A percentile compares a stretch with the other conserved stretches of the same genome.
These are phyloP conservation scores for Lactifluus rugatus DNA, from an alignment of 768 basidiomycete genomes.

Conservation along the genomic window DNA sequence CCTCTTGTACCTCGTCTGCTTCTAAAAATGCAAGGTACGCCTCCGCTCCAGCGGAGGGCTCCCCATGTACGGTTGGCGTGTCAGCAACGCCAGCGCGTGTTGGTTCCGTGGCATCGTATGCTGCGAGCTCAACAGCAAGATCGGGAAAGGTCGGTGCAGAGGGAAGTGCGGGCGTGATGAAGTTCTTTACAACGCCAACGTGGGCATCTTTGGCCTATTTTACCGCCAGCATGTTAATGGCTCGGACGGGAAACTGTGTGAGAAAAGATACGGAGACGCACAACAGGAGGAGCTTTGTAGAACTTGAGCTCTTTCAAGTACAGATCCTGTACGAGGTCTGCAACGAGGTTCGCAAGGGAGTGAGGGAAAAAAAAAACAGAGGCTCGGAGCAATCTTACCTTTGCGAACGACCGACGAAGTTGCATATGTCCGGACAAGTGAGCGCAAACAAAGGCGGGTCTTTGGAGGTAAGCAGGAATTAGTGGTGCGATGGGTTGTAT, in stretches of 20 bases:
- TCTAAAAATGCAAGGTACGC: conserved; percentile 37
- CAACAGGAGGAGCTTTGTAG: conserved; percentile 70
- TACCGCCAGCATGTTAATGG: background rate
- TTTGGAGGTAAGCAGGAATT: conserved; percentile 21
- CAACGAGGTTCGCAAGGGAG: background rate
- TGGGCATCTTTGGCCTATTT: conserved; percentile 82
- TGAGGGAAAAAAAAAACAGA: conserved; percentile 1
- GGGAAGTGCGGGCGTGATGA: conserved; percentile 65
- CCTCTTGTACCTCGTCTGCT: conserved; percentile 33
- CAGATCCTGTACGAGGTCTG: conserved; percentile 89
- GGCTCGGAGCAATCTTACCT: conserved; percentile 37
- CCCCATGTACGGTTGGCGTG: background rate
- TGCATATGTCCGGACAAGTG: conserved; percentile 45
- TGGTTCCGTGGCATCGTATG: conserved; percentile 80
- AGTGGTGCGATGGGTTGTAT: conserved; percentile 4
- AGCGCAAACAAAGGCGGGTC: conserved; percentile 42
- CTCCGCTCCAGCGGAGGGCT: conserved; percentile 28
- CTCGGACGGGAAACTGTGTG: background rate
- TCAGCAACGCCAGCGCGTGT: conserved; percentile 18
- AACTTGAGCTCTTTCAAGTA: conserved; percentile 84
- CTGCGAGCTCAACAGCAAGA: conserved; percentile 79
- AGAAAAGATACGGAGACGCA: conserved; percentile 33
- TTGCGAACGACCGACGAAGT: conserved; percentile 51
- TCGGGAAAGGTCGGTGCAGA: conserved; percentile 71
- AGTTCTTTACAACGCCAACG: conserved; percentile 77